phyloP scores from a whole-genome alignment of 495 filamentous ascomycete genomes.

The Friedmanniomyces simplex region DNA sequence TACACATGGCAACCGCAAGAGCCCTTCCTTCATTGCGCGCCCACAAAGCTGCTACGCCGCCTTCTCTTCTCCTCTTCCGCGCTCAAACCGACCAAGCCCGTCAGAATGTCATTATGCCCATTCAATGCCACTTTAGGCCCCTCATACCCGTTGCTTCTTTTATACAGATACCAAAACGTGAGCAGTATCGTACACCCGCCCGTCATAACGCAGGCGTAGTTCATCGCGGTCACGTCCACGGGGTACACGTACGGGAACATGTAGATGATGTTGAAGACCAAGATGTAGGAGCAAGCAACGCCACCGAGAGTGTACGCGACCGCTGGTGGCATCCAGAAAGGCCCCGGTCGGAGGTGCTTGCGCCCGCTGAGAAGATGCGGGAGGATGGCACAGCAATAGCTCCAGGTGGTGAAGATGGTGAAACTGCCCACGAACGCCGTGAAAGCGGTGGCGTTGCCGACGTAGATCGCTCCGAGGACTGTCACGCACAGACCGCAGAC shows the following conservation, averaged over 20 bases:
- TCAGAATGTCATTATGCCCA: slow-evolving; percentile 11
- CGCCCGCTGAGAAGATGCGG: slow-evolving; percentile 58
- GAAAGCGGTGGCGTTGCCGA: slow-evolving; percentile 65
- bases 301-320: slow-evolving; percentile 47
- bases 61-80: slow-evolving; percentile 4
- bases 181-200: slow-evolving; percentile 42
- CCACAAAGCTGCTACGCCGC: neutral
- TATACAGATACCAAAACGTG: slow-evolving; percentile 16
- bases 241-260: slow-evolving; percentile 43
- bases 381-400: slow-evolving; percentile 64
- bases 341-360: slow-evolving; percentile 52
- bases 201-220: slow-evolving; percentile 57
- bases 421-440: slow-evolving; percentile 63
- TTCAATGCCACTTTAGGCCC: slow-evolving; percentile 6
- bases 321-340: slow-evolving; percentile 53
- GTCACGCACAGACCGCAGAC: slow-evolving; percentile 50
- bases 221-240: slow-evolving; percentile 51
- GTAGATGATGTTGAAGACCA: slow-evolving; percentile 55
- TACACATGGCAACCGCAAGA: no score
- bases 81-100: slow-evolving; percentile 8
- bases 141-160: slow-evolving; percentile 7
- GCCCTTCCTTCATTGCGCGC: neutral
- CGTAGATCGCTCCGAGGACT: slow-evolving; percentile 60
- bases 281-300: slow-evolving; percentile 52
- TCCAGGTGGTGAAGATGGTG: slow-evolving; percentile 59